phyloP scores from a whole-genome alignment of 768 basidiomycete genomes.

The Termitomyces sp. region DNA sequence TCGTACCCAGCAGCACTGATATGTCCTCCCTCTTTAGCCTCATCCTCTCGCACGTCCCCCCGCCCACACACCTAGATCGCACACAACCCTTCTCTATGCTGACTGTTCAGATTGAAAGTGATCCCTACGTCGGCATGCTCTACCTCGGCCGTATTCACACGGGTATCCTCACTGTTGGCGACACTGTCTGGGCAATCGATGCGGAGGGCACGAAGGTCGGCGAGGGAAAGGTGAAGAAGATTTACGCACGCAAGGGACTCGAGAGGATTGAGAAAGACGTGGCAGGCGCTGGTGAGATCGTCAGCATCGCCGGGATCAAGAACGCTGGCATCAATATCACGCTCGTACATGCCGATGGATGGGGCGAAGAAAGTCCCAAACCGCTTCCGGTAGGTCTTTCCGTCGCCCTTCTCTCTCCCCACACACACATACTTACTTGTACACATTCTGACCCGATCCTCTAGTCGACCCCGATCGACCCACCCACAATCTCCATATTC shows the following conservation, averaged over 20 bases:
- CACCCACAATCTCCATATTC: conserved; percentile 43
- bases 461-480: conserved; percentile 41
- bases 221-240: conserved; percentile 44
- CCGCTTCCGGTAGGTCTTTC: conserved; percentile 29
- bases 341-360: conserved; percentile 37
- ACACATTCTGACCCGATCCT: not conserved
- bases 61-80: conserved; percentile 26
- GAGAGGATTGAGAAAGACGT: conserved; percentile 36
- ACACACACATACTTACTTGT: not conserved
- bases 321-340: conserved; percentile 42
- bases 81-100: conserved; percentile 43
- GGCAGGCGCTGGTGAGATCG: conserved; percentile 45
- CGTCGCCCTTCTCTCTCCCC: too few relatives aligned
- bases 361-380: conserved; percentile 33
- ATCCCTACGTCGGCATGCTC: conserved; percentile 43
- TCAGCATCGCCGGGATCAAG: conserved; percentile 43
- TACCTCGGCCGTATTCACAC: conserved; percentile 42
- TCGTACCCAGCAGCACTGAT: conserved; percentile 9
- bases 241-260: conserved; percentile 31
- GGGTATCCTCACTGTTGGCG: conserved; percentile 33
- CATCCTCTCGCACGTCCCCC: conserved; percentile 39
- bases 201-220: conserved; percentile 38
- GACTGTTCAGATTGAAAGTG: conserved; percentile 44
- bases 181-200: conserved; percentile 33
- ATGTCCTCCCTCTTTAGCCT: conserved; percentile 43